These are phyloP conservation scores for Dissophora globulifera DNA, from an alignment of 192 early-diverging fungal genomes.

Conservation along the genomic window DNA sequence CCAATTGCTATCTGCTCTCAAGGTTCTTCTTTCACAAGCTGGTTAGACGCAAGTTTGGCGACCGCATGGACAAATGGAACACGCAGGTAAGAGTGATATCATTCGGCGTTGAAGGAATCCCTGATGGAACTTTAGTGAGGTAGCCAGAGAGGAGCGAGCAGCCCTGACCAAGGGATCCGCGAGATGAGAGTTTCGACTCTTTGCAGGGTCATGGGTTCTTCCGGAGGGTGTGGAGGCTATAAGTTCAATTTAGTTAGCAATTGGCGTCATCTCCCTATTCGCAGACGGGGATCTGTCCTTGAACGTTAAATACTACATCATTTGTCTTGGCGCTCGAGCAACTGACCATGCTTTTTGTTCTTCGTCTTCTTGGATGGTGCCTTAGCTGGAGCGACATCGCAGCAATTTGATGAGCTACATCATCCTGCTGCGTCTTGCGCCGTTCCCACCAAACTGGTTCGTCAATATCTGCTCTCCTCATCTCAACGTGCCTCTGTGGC, in stretches of 20 bases:
- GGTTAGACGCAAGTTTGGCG: conserved; percentile 61
- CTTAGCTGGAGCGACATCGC: conserved; percentile 54
- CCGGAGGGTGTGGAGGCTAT: not conserved
- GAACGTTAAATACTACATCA: conserved; percentile 5
- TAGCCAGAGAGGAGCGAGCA: too few species aligned
- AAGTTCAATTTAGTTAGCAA: not conserved
- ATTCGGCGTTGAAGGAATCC: too few species aligned
- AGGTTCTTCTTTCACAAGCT: conserved; percentile 58
- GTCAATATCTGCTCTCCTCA: conserved; percentile 70
- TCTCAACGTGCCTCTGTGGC: conserved; percentile 59
- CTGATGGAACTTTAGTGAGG: too few species aligned
- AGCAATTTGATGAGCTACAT: conserved; percentile 69
- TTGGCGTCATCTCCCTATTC: too few species aligned
- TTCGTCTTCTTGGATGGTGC: conserved; percentile 1
- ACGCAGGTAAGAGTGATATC: conserved; percentile 50
- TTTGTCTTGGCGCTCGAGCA: not conserved
- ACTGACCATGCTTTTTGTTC: too few species aligned
- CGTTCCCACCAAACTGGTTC: conserved; percentile 71
- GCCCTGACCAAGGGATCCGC: too few species aligned
- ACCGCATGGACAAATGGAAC: conserved; percentile 63
- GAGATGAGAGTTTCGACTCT: not conserved
- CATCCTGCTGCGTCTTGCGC: conserved; percentile 63
- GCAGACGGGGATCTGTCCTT: not conserved
- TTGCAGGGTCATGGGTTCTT: too few species aligned
- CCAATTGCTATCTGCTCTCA: conserved; percentile 64